These are phyloP conservation scores for Arthrobotrys pseudoclavata DNA, from an alignment of 2,329 filamentous ascomycete species.

Conservation along the genomic window DNA sequence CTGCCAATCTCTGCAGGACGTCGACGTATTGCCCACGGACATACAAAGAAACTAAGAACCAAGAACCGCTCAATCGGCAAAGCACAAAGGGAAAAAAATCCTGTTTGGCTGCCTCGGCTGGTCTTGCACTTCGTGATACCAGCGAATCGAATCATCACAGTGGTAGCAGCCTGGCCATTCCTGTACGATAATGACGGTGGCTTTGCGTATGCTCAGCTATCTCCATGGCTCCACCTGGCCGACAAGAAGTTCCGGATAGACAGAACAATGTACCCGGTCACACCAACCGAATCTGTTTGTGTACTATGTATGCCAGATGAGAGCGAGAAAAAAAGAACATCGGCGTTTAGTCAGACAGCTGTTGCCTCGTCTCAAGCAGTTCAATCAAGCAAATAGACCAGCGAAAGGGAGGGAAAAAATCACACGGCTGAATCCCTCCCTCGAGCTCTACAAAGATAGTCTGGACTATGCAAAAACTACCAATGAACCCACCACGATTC, in stretches of 20 bases:
- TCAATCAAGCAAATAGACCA: conserved; percentile 15
- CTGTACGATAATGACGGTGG: conserved; percentile 56
- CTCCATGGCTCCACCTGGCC: conserved; percentile 35
- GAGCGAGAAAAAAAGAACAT: conserved; percentile 2
- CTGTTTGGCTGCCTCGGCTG: conserved; percentile 34
- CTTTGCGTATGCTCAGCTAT: conserved; percentile 53
- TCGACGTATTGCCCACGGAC: conserved; percentile 29
- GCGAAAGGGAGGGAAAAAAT: background rate
- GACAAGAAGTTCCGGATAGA: conserved; percentile 27
- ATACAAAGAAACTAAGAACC: conserved; percentile 4
- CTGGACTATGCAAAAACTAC: background rate
- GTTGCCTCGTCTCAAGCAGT: conserved; percentile 20
- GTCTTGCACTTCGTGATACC: conserved; percentile 48
- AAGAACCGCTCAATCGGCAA: background rate
- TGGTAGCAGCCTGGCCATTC: conserved; percentile 34
- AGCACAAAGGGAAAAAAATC: background rate
- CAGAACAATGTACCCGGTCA: conserved; percentile 20
- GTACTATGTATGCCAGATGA: conserved; percentile 5
- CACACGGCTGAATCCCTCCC: conserved; percentile 29
- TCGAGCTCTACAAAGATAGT: background rate
- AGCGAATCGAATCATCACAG: conserved; percentile 11
- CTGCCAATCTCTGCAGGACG: conserved; percentile 30
- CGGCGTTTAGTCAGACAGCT: conserved; percentile 49
- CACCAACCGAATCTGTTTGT: conserved; percentile 18
- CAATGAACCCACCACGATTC: background rate